These are phyloP conservation scores for Colletotrichum cuscutae DNA, from an alignment of 2,329 filamentous ascomycete species.

Conservation along the genomic window DNA sequence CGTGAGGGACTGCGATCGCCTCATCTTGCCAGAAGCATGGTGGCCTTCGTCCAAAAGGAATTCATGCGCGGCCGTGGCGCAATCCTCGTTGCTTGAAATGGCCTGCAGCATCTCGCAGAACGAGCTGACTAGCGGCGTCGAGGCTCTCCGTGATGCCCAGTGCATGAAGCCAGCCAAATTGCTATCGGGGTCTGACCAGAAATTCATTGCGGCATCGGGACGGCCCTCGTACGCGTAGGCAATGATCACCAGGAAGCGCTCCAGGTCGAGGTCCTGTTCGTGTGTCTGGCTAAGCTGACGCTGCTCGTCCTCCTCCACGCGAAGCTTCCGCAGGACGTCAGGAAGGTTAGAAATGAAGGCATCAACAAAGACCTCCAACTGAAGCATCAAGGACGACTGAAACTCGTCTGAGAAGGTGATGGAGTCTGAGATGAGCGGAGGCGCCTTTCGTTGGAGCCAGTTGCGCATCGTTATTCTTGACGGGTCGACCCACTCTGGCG, in stretches of 20 bases:
- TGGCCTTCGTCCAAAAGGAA: slow-evolving; percentile 90
- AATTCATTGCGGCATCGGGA: slow-evolving; percentile 84
- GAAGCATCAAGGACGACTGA: slow-evolving; percentile 77
- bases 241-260: slow-evolving; percentile 91
- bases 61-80: slow-evolving; percentile 85
- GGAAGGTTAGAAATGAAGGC: slow-evolving; percentile 96
- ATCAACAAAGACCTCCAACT: slow-evolving; percentile 88
- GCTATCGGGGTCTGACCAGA: slow-evolving; percentile 93
- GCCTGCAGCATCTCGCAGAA: slow-evolving; percentile 97
- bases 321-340: slow-evolving; percentile 86
- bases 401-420: slow-evolving; percentile 78
- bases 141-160: slow-evolving; percentile 95
- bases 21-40: slow-evolving; percentile 79
- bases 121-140: slow-evolving; percentile 93
- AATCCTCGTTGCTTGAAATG: slow-evolving; percentile 83
- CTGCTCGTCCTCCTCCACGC: slow-evolving; percentile 90
- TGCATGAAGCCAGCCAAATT: slow-evolving; percentile 95
- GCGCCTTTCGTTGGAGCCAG: slow-evolving; percentile 84
- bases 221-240: slow-evolving; percentile 91
- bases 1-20: slow-evolving; percentile 85
- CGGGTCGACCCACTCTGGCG: slow-evolving; percentile 87
- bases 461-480: slow-evolving; percentile 84
- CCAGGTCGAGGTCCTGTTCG: slow-evolving; percentile 79
- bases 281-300: slow-evolving; percentile 73
- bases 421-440: slow-evolving; percentile 73